Percentiles rank a stretch among this genome's conserved stretches.
These are phyloP conservation scores for Dactylellina leptospora DNA, from an alignment of 2,329 filamentous ascomycete genomes.

Conservation along the genomic window DNA sequence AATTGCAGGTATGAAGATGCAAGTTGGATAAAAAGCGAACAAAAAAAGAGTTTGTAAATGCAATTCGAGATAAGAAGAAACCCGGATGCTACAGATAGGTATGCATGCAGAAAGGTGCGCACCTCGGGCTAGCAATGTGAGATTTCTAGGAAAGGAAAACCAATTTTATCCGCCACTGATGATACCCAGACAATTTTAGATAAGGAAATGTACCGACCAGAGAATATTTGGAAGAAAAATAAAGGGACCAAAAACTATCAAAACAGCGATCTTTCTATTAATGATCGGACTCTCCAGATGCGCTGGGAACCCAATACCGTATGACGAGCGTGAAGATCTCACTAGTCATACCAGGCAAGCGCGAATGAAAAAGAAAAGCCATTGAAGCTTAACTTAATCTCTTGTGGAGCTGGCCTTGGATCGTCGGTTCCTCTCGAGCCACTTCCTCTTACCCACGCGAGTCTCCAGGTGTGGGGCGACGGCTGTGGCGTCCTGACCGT, in stretches of 20 bases:
- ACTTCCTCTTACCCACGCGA: slow-evolving; percentile 81
- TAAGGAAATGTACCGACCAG: slow-evolving; percentile 40
- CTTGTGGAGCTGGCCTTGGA: slow-evolving; percentile 54
- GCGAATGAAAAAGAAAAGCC: neutral
- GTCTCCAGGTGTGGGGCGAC: slow-evolving; percentile 89
- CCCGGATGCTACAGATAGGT: slow-evolving; percentile 24
- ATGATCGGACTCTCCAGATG: slow-evolving; percentile 25
- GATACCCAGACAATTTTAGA: slow-evolving; percentile 38
- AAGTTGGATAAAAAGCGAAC: slow-evolving; percentile 15
- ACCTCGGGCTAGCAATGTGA: slow-evolving; percentile 23
- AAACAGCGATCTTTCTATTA: slow-evolving; percentile 30
- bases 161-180: slow-evolving; percentile 52
- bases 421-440: slow-evolving; percentile 69
- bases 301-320: slow-evolving; percentile 5
- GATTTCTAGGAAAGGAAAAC: slow-evolving; percentile 36
- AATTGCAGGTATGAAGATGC: slow-evolving; percentile 41
- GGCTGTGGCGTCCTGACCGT: slow-evolving; percentile 76
- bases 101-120: slow-evolving; percentile 25
- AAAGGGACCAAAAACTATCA: neutral
- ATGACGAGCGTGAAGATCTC: slow-evolving; percentile 46
- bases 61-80: slow-evolving; percentile 2
- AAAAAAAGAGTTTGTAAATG: slow-evolving; percentile 32
- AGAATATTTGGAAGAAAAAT: slow-evolving; percentile 5
- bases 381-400: slow-evolving; percentile 21
- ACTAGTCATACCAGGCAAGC: slow-evolving; percentile 30